These are phyloP conservation scores for Caryopteris hybrid DNA, from an alignment of 305 asterid genomes.

Conservation along the genomic window DNA sequence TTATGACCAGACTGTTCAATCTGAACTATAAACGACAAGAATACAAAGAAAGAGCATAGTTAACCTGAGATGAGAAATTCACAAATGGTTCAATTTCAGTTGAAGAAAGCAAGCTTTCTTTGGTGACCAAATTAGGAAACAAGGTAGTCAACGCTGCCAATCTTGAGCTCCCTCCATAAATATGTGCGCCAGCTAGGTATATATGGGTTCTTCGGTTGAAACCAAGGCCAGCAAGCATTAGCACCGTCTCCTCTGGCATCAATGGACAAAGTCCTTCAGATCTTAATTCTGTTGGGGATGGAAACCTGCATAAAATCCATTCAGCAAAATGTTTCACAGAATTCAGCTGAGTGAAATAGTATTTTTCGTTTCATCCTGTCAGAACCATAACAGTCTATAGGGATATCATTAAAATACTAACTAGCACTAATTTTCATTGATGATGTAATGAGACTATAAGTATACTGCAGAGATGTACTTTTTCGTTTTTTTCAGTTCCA, in stretches of 20 bases:
- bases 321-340: neutral
- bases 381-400: neutral
- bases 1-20: neutral
- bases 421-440: slow-evolving; percentile 3
- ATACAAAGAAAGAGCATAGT: neutral
- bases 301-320: slow-evolving; percentile 52
- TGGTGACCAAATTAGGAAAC: slow-evolving; percentile 87
- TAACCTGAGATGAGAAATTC: slow-evolving; percentile 93
- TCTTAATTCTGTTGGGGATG: slow-evolving; percentile 56
- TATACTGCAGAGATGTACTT: slow-evolving; percentile 39
- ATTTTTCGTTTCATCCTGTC: neutral
- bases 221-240: slow-evolving; percentile 96
- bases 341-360: neutral
- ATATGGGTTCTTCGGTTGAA: slow-evolving; percentile 81
- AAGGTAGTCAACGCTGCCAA: slow-evolving; percentile 77
- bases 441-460: neutral
- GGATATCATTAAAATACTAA: neutral
- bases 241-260: slow-evolving; percentile 98
- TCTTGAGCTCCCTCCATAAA: slow-evolving; percentile 88
- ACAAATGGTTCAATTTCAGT: slow-evolving; percentile 70
- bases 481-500: slow-evolving; percentile 53
- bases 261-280: slow-evolving; percentile 93
- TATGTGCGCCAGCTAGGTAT: slow-evolving; percentile 92
- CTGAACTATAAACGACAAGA: neutral
- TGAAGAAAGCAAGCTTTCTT: slow-evolving; percentile 83